Conservation (phyloP, 2,329 filamentous ascomycete species). For the Botrytis aclada region DNA sequence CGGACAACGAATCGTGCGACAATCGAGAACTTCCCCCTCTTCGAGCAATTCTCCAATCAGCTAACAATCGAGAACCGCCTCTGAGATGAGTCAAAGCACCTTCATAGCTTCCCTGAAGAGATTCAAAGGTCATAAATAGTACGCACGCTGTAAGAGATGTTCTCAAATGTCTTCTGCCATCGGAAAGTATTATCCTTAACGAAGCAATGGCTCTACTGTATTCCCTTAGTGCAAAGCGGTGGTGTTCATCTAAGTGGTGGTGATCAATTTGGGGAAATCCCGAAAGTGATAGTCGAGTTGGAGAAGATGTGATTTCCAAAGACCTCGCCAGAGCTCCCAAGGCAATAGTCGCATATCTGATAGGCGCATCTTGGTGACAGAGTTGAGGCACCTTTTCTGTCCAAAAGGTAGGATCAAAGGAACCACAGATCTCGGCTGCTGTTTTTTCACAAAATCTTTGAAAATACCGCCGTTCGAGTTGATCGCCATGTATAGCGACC, state of each 20-base stretch:
- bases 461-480: constrained; percentile 36
- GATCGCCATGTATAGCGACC: constrained; percentile 32
- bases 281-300: constrained; percentile 34
- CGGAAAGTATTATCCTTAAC: constrained; percentile 32
- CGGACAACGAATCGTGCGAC: constrained; percentile 37
- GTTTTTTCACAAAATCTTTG: constrained; percentile 38
- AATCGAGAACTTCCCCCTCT: constrained; percentile 32
- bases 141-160: constrained; percentile 36
- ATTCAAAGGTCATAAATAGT: constrained; percentile 37
- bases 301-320: constrained; percentile 35
- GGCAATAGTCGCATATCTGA: constrained; percentile 36
- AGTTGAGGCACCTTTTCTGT: constrained; percentile 37
- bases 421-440: constrained; percentile 34
- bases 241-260: constrained; percentile 36
- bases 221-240: constrained; percentile 34
- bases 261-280: constrained; percentile 37
- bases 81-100: constrained; percentile 36
- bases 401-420: constrained; percentile 37
- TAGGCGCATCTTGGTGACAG: constrained; percentile 35
- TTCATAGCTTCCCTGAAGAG: constrained; percentile 36
- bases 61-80: constrained; percentile 35
- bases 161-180: constrained; percentile 35
- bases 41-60: constrained; percentile 36
- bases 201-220: constrained; percentile 36
- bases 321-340: constrained; percentile 36